Base-by-base conservation (phyloP, 495 filamentous ascomycete genomes). In the Paragyromitra xinjiangensis region DNA sequence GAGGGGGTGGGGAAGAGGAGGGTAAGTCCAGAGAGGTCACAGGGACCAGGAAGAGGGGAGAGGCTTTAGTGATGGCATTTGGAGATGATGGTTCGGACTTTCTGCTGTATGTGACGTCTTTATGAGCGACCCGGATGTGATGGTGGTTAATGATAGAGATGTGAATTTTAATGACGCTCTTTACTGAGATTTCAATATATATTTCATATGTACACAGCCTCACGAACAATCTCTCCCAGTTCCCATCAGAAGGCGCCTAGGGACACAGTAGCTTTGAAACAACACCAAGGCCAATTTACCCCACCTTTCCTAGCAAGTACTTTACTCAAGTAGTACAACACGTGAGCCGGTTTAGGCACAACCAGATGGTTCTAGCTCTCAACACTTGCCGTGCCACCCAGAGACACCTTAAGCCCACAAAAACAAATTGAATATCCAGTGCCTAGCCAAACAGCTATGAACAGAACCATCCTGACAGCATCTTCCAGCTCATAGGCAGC, bases 41-140 rank as follows among this genome's bases (percentile, higher is more conserved):
- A 56, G 44, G 74, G 74, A 16, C 42, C 70, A 1, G 74, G 74
- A 5, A 77, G 74, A 9, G 69, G 74, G 0, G 74, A 77, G 53
- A 64, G 61, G 12, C 51, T 77, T 19, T 77, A 65, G 50, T 7
- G 59, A 63, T 22, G 14, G 5, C 6, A 12, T 1, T 71, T 2
- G 45, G n/a, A 34, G 19, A 61, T 42, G 71, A 42, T 42, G 71
- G 34, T 22, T 51, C 16, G 19, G 19, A n/a, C 3, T 69, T 44
- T 11, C 14, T 44, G 24, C 19, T 58, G 51, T 34, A 34, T 12
- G 66, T n/a, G 42, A 59, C 1, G 40, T 51, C 26, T 29, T 63
- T 62, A 62, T 48, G 39, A 44, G 24, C 7, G 39, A 45, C 24
- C 34, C 59, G 19, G 24, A 22, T 16, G 16, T 45, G 59, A 44